A percentile compares a stretch with the other conserved stretches of the same genome.
phyloP scores from a whole-genome alignment of 306 rosid species.

The Prunus persica region DNA sequence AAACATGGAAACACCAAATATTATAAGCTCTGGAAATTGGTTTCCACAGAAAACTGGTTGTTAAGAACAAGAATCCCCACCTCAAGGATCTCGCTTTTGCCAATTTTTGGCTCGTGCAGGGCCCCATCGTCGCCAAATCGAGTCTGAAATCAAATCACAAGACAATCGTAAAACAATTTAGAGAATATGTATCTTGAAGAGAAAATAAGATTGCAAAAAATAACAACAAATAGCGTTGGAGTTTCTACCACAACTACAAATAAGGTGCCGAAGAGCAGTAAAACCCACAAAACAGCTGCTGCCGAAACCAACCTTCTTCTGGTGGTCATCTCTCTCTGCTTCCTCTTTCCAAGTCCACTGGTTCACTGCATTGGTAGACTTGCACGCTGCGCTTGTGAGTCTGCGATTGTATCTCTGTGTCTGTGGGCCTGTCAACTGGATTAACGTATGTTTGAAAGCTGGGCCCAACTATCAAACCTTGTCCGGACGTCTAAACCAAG shows the following conservation, averaged over 20 bases:
- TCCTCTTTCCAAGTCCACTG: not conserved
- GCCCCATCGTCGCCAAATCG: conserved; percentile 25
- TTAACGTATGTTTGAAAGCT: not conserved
- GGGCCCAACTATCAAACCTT: not conserved
- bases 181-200: not conserved
- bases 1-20: not conserved
- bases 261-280: conserved; percentile 38
- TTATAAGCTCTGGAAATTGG: not conserved
- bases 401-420: not conserved
- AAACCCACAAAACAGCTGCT: conserved; percentile 37
- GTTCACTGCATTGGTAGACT: not conserved
- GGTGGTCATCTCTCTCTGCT: conserved; percentile 21
- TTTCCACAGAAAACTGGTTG: not conserved
- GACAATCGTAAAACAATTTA: not conserved
- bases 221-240: not conserved
- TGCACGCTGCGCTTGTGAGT: not conserved
- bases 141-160: conserved; percentile 20
- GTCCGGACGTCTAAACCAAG: no score
- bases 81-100: conserved; percentile 19
- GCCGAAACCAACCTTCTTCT: conserved; percentile 24
- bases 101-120: not conserved
- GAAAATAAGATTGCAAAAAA: not conserved
- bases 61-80: conserved; percentile 1
- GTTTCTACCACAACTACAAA: conserved; percentile 38
- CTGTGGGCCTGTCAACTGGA: not conserved